Evolutionary conservation across 371 early-diverging fungal species (phyloP).

Genomic region (Globomyces sp.): DNA sequence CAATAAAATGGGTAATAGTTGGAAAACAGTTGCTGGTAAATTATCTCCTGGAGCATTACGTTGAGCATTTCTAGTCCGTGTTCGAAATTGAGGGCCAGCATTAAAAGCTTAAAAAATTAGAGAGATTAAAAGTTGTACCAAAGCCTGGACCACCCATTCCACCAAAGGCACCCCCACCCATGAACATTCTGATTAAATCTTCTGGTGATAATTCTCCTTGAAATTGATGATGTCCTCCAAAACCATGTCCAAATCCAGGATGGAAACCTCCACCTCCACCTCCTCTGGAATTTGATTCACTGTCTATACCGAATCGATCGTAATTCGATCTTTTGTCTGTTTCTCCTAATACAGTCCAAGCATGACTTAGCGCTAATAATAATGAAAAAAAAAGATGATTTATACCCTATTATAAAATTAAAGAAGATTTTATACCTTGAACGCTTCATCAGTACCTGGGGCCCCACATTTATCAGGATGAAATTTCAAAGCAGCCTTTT

Average conservation of each 20-base stretch:
- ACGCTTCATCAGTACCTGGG: conserved; percentile 96
- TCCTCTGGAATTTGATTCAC: conserved; percentile 31
- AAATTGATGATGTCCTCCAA: conserved; percentile 31
- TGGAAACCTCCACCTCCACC: conserved; percentile 36
- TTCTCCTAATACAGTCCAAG: conserved; percentile 86
- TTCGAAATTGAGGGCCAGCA: conserved; percentile 29
- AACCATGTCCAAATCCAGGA: conserved; percentile 13
- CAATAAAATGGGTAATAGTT: conserved; percentile 31
- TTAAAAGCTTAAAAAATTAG: conserved; percentile 25
- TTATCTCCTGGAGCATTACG: conserved; percentile 11
- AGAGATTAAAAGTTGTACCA: conserved; percentile 2
- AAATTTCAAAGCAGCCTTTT: conserved; percentile 74
- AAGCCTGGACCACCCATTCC: conserved; percentile 17
- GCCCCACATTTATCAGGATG: conserved; percentile 98
- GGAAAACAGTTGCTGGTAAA: conserved; percentile 10
- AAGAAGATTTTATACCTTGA: conserved; percentile 65
- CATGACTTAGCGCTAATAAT: conserved; percentile 73
- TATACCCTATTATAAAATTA: not conserved
- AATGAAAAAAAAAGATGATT: not conserved
- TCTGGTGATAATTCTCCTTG: conserved; percentile 89
- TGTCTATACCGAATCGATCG: conserved; percentile 81
- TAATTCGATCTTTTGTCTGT: conserved; percentile 79
- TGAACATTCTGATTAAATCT: conserved; percentile 95
- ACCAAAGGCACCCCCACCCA: conserved; percentile 66
- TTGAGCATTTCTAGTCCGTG: conserved; percentile 22